Evolutionary conservation across 1,139 yeast species (phyloP).

Genomic region (Protomyces pachydermus): DNA sequence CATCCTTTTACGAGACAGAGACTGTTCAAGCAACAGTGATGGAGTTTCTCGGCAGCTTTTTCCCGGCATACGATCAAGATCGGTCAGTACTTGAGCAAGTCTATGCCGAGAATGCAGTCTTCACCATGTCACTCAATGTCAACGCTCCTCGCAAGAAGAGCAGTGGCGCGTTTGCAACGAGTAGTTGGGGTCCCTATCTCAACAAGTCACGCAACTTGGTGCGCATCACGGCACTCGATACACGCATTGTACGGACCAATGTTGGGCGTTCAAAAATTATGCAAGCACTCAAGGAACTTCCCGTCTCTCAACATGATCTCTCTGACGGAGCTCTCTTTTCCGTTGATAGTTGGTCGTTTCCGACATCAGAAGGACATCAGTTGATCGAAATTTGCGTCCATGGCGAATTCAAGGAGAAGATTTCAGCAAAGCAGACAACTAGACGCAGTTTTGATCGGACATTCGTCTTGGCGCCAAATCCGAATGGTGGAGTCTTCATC

Average conservation of each 20-base stretch:
- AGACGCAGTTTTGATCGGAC: conserved; percentile 30
- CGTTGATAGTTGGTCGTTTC: conserved; percentile 64
- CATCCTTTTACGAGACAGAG: conserved; percentile 75
- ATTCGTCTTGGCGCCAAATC: conserved; percentile 28
- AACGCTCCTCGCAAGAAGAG: conserved; percentile 43
- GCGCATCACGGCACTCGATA: conserved; percentile 56
- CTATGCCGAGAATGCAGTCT: conserved; percentile 79
- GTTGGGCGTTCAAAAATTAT: conserved; percentile 66
- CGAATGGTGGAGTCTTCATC: conserved; percentile 26
- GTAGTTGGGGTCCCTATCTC: conserved; percentile 38
- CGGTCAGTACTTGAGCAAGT: conserved; percentile 63
- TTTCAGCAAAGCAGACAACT: conserved; percentile 47
- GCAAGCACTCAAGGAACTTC: conserved; percentile 59
- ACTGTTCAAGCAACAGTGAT: conserved; percentile 67
- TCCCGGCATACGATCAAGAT: conserved; percentile 76
- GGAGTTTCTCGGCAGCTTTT: conserved; percentile 55
- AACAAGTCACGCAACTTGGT: conserved; percentile 71
- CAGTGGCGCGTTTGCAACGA: conserved; percentile 30
- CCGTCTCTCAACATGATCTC: conserved; percentile 69
- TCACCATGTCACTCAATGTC: conserved; percentile 60
- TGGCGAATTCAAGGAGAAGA: conserved; percentile 69
- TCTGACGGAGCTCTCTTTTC: conserved; percentile 62
- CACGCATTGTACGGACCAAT: conserved; percentile 57
- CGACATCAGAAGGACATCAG: conserved; percentile 52
- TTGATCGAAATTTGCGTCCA: conserved; percentile 76